These are phyloP conservation scores for Flaveria brownii DNA, from an alignment of 129 eudicot species.

Conservation along the genomic window DNA sequence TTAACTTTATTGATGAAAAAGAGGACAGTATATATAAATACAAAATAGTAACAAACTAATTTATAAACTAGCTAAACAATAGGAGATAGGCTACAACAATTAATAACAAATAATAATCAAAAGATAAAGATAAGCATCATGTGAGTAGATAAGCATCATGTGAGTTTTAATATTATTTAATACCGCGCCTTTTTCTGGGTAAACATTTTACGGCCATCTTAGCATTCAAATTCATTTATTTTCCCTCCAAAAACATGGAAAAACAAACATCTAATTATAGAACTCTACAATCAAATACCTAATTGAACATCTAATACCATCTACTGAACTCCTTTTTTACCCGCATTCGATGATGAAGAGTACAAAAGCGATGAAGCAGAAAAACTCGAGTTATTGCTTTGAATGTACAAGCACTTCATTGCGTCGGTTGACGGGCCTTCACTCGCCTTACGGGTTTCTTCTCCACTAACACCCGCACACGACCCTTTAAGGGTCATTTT, in stretches of 20 bases:
- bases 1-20: no score
- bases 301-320: neutral
- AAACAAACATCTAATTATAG: neutral
- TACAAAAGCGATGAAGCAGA: conserved; percentile 75
- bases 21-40: no score
- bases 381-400: conserved; percentile 72
- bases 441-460: conserved; percentile 25
- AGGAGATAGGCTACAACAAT: no score
- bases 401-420: conserved; percentile 55
- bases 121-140: no score
- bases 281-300: neutral
- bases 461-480: conserved; percentile 22
- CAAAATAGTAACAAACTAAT: no score
- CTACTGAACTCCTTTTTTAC: conserved; percentile 41
- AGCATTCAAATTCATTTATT: no score
- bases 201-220: no score
- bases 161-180: no score
- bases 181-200: no score
- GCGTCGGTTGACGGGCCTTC: conserved; percentile 62
- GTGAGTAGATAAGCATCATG: no score
- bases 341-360: conserved; percentile 54
- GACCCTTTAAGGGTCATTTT: conserved; percentile 47
- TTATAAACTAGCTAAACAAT: no score
- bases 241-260: neutral
- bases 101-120: no score